Conservation (phyloP, 257 asterid genomes). For the Henckelia pumila region DNA sequence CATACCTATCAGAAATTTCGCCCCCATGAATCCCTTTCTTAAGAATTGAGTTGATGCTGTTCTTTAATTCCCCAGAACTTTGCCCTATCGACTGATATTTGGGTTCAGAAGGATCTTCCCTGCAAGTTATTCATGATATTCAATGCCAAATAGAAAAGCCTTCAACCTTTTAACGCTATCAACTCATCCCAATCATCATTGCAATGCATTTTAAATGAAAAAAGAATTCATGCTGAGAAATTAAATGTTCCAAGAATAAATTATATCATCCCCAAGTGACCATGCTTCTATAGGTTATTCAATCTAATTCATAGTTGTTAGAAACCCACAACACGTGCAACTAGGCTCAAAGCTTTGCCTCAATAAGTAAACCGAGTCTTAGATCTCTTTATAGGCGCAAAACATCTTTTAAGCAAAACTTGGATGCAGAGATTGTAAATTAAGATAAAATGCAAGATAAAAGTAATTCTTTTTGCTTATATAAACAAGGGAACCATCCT, state of each 20-base stretch:
- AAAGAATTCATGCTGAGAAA: conserved; percentile 17
- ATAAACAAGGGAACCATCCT: neutral
- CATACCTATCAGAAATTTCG: conserved; percentile 41
- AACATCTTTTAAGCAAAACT: neutral
- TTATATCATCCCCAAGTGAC: conserved; percentile 7
- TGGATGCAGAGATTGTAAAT: neutral
- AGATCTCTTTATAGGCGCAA: neutral
- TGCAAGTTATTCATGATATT: conserved; percentile 29
- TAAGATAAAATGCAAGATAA: neutral
- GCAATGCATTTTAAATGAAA: conserved; percentile 10
- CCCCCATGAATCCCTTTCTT: conserved; percentile 30
- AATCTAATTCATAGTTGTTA: too few relatives aligned
- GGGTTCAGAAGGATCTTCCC: conserved; percentile 35
- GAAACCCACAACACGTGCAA: neutral
- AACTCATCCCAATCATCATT: conserved; percentile 19
- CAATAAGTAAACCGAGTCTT: neutral
- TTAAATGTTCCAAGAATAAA: conserved; percentile 10
- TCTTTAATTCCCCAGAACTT: conserved; percentile 35
- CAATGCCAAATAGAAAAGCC: conserved; percentile 20
- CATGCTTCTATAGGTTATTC: conserved; percentile 7
- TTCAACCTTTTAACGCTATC: conserved; percentile 18
- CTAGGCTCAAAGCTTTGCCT: neutral
- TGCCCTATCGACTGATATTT: conserved; percentile 28
- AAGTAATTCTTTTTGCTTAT: neutral
- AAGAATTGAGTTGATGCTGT: conserved; percentile 28